These are phyloP conservation scores for Solanum paucissectum DNA, from an alignment of 257 asterid genomes.

Conservation along the genomic window DNA sequence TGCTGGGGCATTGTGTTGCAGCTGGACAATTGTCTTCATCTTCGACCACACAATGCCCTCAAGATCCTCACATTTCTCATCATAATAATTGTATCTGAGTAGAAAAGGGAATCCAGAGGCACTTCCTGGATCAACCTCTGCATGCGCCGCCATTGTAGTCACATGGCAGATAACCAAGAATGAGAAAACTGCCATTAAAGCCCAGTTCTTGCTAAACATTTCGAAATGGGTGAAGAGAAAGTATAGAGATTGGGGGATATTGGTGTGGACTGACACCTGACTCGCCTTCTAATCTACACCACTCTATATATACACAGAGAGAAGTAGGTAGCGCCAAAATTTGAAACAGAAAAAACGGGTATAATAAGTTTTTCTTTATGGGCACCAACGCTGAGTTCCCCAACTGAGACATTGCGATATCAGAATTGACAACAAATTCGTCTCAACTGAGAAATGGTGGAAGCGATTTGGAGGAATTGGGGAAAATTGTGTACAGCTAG, in stretches of 20 bases:
- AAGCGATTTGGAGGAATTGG: neutral
- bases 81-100: neutral
- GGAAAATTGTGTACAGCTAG: neutral
- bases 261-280: neutral
- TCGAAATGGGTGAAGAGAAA: neutral
- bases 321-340: neutral
- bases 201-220: neutral
- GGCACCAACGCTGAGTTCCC: neutral
- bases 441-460: neutral
- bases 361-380: neutral
- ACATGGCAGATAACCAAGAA: neutral
- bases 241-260: neutral
- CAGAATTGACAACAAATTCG: neutral
- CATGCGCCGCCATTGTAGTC: neutral
- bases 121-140: neutral
- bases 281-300: neutral
- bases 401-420: neutral
- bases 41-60: neutral
- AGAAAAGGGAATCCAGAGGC: too few species aligned
- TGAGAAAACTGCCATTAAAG: neutral
- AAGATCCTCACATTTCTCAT: neutral
- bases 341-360: neutral
- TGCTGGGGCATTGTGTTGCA: constrained; percentile 6
- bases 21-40: neutral
- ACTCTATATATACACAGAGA: neutral